These are phyloP conservation scores for Starmerella riodocensis DNA, from an alignment of 805 yeast species.

Conservation along the genomic window DNA sequence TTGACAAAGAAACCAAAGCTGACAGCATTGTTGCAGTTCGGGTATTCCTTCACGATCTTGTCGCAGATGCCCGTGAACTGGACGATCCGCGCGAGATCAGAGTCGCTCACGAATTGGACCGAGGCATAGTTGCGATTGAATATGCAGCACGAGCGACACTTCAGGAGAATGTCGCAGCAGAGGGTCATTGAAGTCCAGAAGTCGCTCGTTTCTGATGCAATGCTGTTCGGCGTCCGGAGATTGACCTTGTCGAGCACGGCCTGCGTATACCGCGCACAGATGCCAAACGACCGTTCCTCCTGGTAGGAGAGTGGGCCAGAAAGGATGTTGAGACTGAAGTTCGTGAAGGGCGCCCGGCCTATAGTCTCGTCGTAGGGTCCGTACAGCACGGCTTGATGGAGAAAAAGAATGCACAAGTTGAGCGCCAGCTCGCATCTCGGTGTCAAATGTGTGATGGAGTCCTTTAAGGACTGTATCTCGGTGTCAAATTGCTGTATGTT, in stretches of 20 bases:
- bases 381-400: constrained; percentile 29
- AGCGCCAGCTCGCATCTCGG: constrained; percentile 30
- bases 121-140: constrained; percentile 22
- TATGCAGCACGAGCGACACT: constrained; percentile 25
- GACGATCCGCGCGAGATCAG: constrained; percentile 17
- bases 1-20: constrained; percentile 25
- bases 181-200: constrained; percentile 23
- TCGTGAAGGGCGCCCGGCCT: constrained; percentile 29
- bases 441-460: constrained; percentile 22
- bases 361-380: constrained; percentile 17
- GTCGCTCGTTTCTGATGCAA: constrained; percentile 40
- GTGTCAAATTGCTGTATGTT: constrained; percentile 28
- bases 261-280: constrained; percentile 21
- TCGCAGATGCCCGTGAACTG: constrained; percentile 18
- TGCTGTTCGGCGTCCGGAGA: constrained; percentile 28
- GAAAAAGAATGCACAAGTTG: constrained; percentile 37
- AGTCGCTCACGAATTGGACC: constrained; percentile 20
- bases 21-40: constrained; percentile 24
- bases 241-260: constrained; percentile 18
- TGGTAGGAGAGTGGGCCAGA: constrained; percentile 19
- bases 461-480: constrained; percentile 12
- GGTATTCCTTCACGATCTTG: constrained; percentile 19
- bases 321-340: constrained; percentile 24
- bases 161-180: constrained; percentile 24
- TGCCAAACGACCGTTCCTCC: constrained; percentile 22